phyloP scores from a whole-genome alignment of 208 protist species.

The Crithidia expoeki region DNA sequence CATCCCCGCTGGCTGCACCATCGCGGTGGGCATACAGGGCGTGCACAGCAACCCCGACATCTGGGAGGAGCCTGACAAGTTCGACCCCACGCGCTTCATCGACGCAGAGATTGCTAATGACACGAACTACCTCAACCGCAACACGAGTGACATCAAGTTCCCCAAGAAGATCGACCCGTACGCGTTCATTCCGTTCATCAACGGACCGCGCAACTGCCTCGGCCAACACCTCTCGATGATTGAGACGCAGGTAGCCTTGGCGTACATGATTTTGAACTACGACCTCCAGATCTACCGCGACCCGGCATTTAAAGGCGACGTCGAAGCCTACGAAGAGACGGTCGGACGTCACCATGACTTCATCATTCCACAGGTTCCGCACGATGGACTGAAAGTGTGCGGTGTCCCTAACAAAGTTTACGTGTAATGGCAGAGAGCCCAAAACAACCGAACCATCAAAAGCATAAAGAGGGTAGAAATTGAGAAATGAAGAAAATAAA shows the following conservation, averaged over 20 bases:
- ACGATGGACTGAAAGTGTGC: constrained; percentile 75
- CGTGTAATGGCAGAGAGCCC: neutral
- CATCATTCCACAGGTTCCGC: constrained; percentile 84
- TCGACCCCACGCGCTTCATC: constrained; percentile 85
- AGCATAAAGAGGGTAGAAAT: constrained; percentile 6
- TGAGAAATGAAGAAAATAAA: neutral
- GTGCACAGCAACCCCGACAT: constrained; percentile 83
- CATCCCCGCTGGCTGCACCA: constrained; percentile 77
- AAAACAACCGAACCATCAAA: constrained; percentile 4
- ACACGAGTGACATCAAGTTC: constrained; percentile 42
- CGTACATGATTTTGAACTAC: constrained; percentile 80
- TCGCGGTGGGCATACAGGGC: constrained; percentile 81
- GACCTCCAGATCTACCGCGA: constrained; percentile 65
- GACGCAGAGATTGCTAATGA: constrained; percentile 81
- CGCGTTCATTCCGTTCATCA: constrained; percentile 93
- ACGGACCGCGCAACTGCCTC: constrained; percentile 92
- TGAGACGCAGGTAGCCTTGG: constrained; percentile 83
- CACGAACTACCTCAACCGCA: constrained; percentile 53
- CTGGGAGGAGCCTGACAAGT: constrained; percentile 78
- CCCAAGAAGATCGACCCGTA: constrained; percentile 84
- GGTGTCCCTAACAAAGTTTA: constrained; percentile 38
- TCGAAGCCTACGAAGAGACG: constrained; percentile 49
- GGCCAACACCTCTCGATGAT: constrained; percentile 91
- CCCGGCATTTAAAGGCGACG: constrained; percentile 26
- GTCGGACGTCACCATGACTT: constrained; percentile 80